Base-by-base conservation (phyloP, 352 stramenopile genomes). In the Phytophthora colocasiae region DNA sequence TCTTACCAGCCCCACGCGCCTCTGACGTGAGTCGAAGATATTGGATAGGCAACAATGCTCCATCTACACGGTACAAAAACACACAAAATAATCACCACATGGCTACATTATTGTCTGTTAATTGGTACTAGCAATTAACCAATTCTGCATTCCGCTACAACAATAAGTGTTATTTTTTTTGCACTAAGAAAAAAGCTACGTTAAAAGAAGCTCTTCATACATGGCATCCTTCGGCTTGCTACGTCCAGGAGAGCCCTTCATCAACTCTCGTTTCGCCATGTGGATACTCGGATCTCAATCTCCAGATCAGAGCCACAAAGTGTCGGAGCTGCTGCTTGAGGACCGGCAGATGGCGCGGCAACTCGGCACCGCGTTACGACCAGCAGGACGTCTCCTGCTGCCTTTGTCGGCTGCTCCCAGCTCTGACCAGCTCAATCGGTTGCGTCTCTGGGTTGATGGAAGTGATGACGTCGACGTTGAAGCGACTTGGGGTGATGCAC, bases 261-360 rank as follows among this genome's bases (percentile, higher is more conserved):
- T 74, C 7, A 34, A 50, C 24, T n/a, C 50, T 34, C 68, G 68
- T 58, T 78, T 83, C 40, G 68, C 75, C 49, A 75, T 83, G 41
- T 83, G 75, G 71, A 36, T 66, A n/a, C 22, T 78, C 4, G 53
- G 43, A 24, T 46, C 57, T 43, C n/a, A 26, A 12, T 29, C n/a
- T 47, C 27, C 26, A 22, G 17, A 40, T 50, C 11, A 4, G 19
- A 58, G 26, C n/a, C 54, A 68, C 58, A 68, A 69, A 59, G 53
- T 55, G 22, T 61, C 39, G 2, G 43, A 73, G 41, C 60, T 74
- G 40, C 55, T 76, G 45, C 27, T 63, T 9, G 40, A 77, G 14
- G 71, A 80, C 50, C 56, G 31, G 12, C 40, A 67, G 36, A 46
- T 69, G 59, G 38, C 47, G 17, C 44, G 62, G 32, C 74, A 66